Evolutionary conservation across 1,284 basidiomycete genomes (phyloP).

Genomic region (Ganoderma sinense): DNA sequence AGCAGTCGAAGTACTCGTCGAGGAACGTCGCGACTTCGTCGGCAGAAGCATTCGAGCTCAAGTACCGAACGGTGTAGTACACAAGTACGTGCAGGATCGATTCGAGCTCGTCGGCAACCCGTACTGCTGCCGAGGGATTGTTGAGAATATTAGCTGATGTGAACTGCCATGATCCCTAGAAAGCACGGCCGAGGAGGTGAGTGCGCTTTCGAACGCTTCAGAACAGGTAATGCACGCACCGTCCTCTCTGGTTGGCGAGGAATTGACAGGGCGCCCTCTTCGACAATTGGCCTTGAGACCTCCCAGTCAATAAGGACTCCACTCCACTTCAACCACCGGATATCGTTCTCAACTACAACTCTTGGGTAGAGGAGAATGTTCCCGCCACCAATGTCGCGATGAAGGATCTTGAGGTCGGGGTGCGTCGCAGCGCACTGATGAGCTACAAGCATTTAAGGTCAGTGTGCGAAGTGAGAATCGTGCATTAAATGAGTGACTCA

Average conservation of each 20-base stretch:
- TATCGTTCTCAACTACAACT: neutral
- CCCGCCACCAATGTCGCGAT: slow-evolving; percentile 17
- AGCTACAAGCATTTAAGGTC: neutral
- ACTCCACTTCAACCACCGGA: neutral
- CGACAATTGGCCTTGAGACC: neutral
- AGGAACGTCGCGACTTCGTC: neutral
- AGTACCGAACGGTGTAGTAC: neutral
- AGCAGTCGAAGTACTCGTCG: neutral
- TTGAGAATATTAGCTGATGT: neutral
- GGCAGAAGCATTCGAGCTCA: neutral
- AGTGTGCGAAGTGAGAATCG: too few species aligned
- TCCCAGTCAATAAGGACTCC: slow-evolving; percentile 17
- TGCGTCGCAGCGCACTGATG: neutral
- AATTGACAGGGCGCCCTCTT: neutral
- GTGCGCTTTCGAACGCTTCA: neutral
- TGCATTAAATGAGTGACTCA: too few species aligned
- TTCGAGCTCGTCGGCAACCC: neutral
- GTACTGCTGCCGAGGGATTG: neutral
- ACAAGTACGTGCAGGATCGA: neutral
- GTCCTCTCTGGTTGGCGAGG: neutral
- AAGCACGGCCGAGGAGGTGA: neutral
- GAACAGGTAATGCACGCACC: neutral
- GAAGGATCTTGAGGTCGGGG: slow-evolving; percentile 4
- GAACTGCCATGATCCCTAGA: neutral
- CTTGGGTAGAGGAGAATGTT: slow-evolving; percentile 15